These are phyloP conservation scores for Aeschynomene evenia DNA, from an alignment of 306 rosid species.

Conservation along the genomic window DNA sequence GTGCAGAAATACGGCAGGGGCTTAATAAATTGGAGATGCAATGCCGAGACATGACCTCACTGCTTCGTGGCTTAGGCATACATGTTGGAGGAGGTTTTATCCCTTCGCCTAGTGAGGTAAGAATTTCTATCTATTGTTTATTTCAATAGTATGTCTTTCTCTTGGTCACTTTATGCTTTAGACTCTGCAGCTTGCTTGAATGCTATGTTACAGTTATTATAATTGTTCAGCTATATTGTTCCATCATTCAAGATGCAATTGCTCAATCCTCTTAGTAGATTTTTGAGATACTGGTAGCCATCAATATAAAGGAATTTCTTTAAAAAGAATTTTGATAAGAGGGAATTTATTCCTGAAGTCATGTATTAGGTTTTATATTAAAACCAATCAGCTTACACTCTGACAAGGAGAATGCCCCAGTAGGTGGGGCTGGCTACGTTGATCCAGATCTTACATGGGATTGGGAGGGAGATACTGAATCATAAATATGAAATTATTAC, in stretches of 20 bases:
- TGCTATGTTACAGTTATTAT: constrained; percentile 16
- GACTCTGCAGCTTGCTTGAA: constrained; percentile 13
- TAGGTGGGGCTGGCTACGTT: too few relatives aligned
- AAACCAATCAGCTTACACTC: not conserved
- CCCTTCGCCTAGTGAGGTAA: constrained; percentile 66
- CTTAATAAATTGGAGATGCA: constrained; percentile 62
- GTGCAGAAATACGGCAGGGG: constrained; percentile 63
- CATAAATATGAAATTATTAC: too few relatives aligned
- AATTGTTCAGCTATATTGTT: not conserved
- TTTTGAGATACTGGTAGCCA: not conserved
- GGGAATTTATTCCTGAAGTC: not conserved
- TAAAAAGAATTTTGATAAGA: too few relatives aligned
- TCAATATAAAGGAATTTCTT: not conserved
- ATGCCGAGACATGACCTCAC: constrained; percentile 69
- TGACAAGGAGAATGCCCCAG: not conserved
- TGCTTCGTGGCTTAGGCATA: constrained; percentile 87
- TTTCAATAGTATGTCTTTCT: not conserved
- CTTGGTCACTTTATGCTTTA: not conserved
- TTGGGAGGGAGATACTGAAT: too few relatives aligned
- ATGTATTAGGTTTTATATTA: not conserved
- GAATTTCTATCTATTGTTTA: constrained; percentile 27
- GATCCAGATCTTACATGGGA: too few relatives aligned
- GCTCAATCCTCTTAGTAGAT: not conserved
- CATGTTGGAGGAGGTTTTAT: constrained; percentile 50
- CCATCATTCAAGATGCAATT: not conserved